Evolutionary conservation across 768 basidiomycete genomes (phyloP).

Genomic region (Coprinopsis strossmayeri): DNA sequence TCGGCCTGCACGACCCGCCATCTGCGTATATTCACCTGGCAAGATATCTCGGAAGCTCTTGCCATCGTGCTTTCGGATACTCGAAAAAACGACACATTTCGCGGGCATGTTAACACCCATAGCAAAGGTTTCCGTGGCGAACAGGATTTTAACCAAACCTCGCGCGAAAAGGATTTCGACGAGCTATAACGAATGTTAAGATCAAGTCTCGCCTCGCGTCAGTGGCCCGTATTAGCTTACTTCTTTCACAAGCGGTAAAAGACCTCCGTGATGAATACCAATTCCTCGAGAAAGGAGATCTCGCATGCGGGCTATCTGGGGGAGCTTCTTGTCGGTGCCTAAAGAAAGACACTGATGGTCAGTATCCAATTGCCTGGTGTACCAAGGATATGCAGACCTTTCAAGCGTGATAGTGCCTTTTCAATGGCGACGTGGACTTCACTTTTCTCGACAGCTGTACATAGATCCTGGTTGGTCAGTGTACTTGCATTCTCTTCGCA

Average conservation of each 20-base stretch:
- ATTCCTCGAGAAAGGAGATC: slow-evolving; percentile 89
- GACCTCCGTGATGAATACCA: slow-evolving; percentile 95
- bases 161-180: slow-evolving; percentile 95
- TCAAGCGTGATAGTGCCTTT: slow-evolving; percentile 82
- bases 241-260: slow-evolving; percentile 96
- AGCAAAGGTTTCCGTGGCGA: slow-evolving; percentile 98
- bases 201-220: slow-evolving; percentile 9
- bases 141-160: slow-evolving; percentile 92
- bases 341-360: not conserved
- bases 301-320: slow-evolving; percentile 88
- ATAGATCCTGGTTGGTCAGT: slow-evolving; percentile 82
- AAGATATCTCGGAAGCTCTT: slow-evolving; percentile 84
- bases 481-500: slow-evolving; percentile 97
- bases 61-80: slow-evolving; percentile 93
- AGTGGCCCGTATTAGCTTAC: slow-evolving; percentile 30
- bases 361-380: slow-evolving; percentile 2
- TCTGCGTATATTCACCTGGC: slow-evolving; percentile 95
- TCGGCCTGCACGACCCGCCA: slow-evolving; percentile 97
- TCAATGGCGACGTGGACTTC: slow-evolving; percentile 94
- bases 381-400: slow-evolving; percentile 47
- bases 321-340: slow-evolving; percentile 90
- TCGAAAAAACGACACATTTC: slow-evolving; percentile 93
- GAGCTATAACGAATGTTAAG: slow-evolving; percentile 45
- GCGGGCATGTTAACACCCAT: slow-evolving; percentile 99
- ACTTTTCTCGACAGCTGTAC: slow-evolving; percentile 87